Evolutionary conservation across 192 early-diverging fungal genomes (phyloP).

Genomic region (Chytriomyces sp.): DNA sequence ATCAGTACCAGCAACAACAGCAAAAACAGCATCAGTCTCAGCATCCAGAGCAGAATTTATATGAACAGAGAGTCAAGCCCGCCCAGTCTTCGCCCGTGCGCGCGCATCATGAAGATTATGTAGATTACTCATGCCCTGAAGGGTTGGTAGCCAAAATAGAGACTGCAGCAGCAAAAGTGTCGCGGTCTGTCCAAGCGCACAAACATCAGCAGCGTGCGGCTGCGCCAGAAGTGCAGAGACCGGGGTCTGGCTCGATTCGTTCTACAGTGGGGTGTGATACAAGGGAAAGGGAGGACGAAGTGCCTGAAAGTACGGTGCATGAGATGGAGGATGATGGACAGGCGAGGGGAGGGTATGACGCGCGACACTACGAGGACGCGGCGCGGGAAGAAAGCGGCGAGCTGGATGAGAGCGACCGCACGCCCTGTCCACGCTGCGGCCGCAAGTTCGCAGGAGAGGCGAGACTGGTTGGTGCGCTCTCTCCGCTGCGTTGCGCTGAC

Average conservation of each 20-base stretch:
- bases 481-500: neutral
- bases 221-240: too few relatives aligned
- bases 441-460: constrained; percentile 53
- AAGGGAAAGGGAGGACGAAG: neutral
- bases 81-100: too few relatives aligned
- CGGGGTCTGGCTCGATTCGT: neutral
- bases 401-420: neutral
- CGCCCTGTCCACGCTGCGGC: constrained; percentile 47
- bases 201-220: too few relatives aligned
- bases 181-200: too few relatives aligned
- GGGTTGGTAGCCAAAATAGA: too few relatives aligned
- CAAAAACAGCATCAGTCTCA: too few relatives aligned
- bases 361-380: neutral
- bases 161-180: too few relatives aligned
- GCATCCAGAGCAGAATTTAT: too few relatives aligned
- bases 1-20: too few relatives aligned
- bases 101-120: too few relatives aligned
- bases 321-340: neutral
- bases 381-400: neutral
- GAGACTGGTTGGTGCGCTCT: constrained; percentile 33
- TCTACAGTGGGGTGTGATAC: neutral
- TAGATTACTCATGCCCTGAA: neutral
- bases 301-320: neutral
- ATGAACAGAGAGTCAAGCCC: too few relatives aligned
- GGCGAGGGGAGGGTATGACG: neutral